Conservation (phyloP, 495 filamentous ascomycete genomes). For the Extremus antarcticus region DNA sequence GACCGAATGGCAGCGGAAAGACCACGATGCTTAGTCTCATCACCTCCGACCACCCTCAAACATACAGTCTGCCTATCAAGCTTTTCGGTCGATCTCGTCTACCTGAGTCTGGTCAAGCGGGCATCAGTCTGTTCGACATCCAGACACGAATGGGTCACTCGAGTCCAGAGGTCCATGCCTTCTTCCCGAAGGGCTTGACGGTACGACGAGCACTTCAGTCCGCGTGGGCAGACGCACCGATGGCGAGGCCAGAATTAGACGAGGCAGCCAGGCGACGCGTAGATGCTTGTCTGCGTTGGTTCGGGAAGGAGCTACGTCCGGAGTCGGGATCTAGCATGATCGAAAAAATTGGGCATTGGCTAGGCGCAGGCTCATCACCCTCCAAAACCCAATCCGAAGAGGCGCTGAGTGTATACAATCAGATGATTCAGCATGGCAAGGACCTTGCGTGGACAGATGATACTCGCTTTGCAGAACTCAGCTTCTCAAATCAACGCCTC, state of each 20-base stretch:
- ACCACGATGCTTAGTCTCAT: constrained; percentile 87
- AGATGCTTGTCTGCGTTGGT: constrained; percentile 58
- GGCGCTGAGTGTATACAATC: background rate
- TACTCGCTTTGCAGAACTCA: constrained; percentile 59
- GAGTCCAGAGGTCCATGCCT: constrained; percentile 83
- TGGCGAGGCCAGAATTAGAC: constrained; percentile 52
- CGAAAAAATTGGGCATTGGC: constrained; percentile 2
- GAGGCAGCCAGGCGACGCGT: constrained; percentile 44
- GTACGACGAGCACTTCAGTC: constrained; percentile 66
- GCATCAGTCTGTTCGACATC: constrained; percentile 83
- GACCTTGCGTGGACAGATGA: constrained; percentile 56
- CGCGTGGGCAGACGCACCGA: constrained; percentile 83
- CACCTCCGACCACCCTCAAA: constrained; percentile 89
- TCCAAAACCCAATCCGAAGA: background rate
- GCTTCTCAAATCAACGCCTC: constrained; percentile 69
- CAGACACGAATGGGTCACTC: constrained; percentile 84
- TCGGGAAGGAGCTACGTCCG: constrained; percentile 62
- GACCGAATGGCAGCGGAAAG: constrained; percentile 76
- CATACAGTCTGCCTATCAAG: constrained; percentile 77
- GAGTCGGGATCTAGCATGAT: background rate
- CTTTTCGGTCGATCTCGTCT: constrained; percentile 75
- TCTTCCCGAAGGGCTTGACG: constrained; percentile 73
- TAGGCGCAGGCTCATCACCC: background rate
- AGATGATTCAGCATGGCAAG: background rate
- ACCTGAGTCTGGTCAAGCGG: constrained; percentile 57